Base-by-base conservation (phyloP, 163 green algal genomes). In the Chlamydomonas reinhardtii region DNA sequence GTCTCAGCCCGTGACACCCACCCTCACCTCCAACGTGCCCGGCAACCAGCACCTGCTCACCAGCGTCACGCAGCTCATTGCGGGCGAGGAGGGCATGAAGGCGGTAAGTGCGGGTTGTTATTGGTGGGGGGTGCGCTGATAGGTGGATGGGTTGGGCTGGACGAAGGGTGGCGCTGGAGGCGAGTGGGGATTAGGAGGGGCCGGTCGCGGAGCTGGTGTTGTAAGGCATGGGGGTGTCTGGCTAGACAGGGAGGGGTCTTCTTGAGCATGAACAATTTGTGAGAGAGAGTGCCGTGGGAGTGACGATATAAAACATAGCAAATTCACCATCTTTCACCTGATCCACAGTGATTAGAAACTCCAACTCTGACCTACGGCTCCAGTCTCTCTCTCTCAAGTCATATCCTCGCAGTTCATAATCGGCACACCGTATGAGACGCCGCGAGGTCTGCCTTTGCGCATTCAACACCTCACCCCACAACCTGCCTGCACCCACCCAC, bases 21-120 rank as follows among this genome's bases (percentile, higher is more conserved):
- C 91, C 82, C 96, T 96, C 69, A 85, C 87, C 9, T 85, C 64
- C 22, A 73, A 97, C 80, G 96, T 97, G 78, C 94, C 80, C 74
- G 95, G 70, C 75, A 97, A 97, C 92, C 96, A 96, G 69, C 54
- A 65, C 72, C 89, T 99, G 62, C 89, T 91, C 6, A 96, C 96
- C 65, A 93, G 81, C 12, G 81, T 99, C 27, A 78, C 73, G 1
- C 73, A 94, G 75, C 66, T 94, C 62, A 94, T 98, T 29, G 96
- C 96, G 0, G 70, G 94, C 85, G 75, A 74, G 0, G 83, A 92
- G 54, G 93, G 90, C 4, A 92, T 77, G 66, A 91, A 98, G 59
- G 86, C 94, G 89, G 94, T 96, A 73, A 61, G 89, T 77, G 32
- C 2, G n/a, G 37, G 73, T 16, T 56, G n/a, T n/a, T n/a, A n/a